Conservation (phyloP, 2,329 filamentous ascomycete species). For the Plenodomus tracheiphilus region DNA sequence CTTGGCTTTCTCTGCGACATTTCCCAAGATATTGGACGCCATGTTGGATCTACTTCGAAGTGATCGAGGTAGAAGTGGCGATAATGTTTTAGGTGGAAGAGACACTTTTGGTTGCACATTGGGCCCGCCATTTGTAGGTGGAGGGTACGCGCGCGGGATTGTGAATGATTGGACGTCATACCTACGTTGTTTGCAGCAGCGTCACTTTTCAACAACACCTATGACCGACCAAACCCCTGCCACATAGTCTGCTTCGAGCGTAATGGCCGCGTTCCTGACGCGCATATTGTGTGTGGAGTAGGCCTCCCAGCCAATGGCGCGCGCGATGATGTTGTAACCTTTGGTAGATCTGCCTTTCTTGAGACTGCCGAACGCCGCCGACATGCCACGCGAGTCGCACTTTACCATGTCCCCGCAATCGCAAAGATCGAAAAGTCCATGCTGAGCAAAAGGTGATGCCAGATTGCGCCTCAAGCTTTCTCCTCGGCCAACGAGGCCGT, state of each 20-base stretch:
- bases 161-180: slow-evolving; percentile 24
- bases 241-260: slow-evolving; percentile 11
- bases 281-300: slow-evolving; percentile 7
- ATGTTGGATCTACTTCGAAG: slow-evolving; percentile 17
- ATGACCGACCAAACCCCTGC: slow-evolving; percentile 8
- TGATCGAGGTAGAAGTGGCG: slow-evolving; percentile 8
- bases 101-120: not conserved
- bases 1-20: slow-evolving; percentile 37
- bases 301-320: slow-evolving; percentile 15
- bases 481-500: not conserved
- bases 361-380: slow-evolving; percentile 21
- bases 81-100: not conserved
- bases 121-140: slow-evolving; percentile 10
- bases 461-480: not conserved
- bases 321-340: slow-evolving; percentile 9
- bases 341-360: not conserved
- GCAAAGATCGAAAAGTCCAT: slow-evolving; percentile 26
- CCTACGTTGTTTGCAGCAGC: slow-evolving; percentile 16
- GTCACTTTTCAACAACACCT: not conserved
- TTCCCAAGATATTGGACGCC: slow-evolving; percentile 38
- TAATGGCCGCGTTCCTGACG: slow-evolving; percentile 12
- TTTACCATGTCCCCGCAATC: slow-evolving; percentile 21
- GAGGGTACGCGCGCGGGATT: slow-evolving; percentile 1
- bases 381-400: slow-evolving; percentile 19
- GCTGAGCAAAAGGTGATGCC: slow-evolving; percentile 20